A percentile compares a stretch with the other conserved stretches of the same genome.
These are phyloP conservation scores for Misopates orontium DNA, from an alignment of 257 asterid genomes.

Conservation along the genomic window DNA sequence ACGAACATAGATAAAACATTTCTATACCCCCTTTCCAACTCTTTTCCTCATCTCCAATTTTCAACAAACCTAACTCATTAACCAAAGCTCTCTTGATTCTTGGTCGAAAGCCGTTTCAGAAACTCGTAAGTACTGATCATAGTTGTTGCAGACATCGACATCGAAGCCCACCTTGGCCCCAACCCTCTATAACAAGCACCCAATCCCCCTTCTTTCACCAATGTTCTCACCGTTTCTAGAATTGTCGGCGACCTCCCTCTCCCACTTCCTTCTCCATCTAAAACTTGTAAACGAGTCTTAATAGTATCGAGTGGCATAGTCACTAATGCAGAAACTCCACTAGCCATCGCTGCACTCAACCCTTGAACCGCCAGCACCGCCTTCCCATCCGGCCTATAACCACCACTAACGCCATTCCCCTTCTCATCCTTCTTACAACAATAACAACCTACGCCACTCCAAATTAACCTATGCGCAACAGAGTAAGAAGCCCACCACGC, in stretches of 20 bases:
- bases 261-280: conserved; percentile 66
- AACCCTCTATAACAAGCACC: conserved; percentile 94
- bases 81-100: conserved; percentile 57
- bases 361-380: conserved; percentile 79
- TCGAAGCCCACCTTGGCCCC: conserved; percentile 97
- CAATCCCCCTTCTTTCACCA: conserved; percentile 88
- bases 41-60: conserved; percentile 24
- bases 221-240: conserved; percentile 60
- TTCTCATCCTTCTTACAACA: conserved; percentile 60
- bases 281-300: conserved; percentile 88
- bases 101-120: conserved; percentile 80
- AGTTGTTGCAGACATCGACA: conserved; percentile 93
- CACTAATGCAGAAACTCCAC: conserved; percentile 87
- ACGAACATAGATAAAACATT: conserved; percentile 24
- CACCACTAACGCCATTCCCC: conserved; percentile 36
- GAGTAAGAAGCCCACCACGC: conserved; percentile 99
- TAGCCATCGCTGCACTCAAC: conserved; percentile 89
- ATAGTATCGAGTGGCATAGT: conserved; percentile 97
- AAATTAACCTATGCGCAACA: conserved; percentile 59
- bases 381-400: conserved; percentile 72
- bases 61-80: conserved; percentile 27
- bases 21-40: conserved; percentile 31
- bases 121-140: conserved; percentile 99
- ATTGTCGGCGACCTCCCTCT: conserved; percentile 44
- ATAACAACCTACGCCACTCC: conserved; percentile 61